Conservation (phyloP, 345 rosid species). For the Kernera saxatilis region DNA sequence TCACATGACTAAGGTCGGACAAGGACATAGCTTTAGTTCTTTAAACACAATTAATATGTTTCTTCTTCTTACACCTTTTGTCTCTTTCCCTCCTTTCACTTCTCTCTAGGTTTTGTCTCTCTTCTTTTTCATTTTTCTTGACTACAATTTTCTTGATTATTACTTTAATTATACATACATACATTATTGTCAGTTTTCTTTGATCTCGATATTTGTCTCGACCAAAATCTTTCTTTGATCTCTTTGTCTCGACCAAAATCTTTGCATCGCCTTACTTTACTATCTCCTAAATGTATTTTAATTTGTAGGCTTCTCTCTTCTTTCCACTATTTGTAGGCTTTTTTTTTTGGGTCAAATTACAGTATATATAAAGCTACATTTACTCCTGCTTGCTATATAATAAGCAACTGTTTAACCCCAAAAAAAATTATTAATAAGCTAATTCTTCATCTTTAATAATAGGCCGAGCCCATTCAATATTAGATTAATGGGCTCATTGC, state of each 20-base stretch:
- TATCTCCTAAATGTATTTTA: neutral
- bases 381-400: neutral
- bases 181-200: neutral
- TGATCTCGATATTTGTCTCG: slow-evolving; percentile 8
- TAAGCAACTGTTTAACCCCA: too few species aligned
- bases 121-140: neutral
- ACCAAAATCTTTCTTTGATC: slow-evolving; percentile 16
- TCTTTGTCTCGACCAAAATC: slow-evolving; percentile 4
- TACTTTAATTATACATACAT: slow-evolving; percentile 5
- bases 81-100: slow-evolving; percentile 3
- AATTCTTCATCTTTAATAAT: neutral
- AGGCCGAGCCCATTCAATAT: neutral
- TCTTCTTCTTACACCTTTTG: slow-evolving; percentile 26
- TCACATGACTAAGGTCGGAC: slow-evolving; percentile 25
- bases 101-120: slow-evolving; percentile 18
- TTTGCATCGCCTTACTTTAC: neutral
- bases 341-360: neutral
- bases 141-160: neutral
- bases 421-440: too few species aligned
- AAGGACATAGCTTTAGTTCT: slow-evolving; percentile 23
- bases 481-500: neutral
- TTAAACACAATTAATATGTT: slow-evolving; percentile 27
- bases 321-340: neutral
- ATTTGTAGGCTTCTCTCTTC: neutral
- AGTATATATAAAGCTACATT: neutral